Evolutionary conservation across 2,329 filamentous ascomycete species (phyloP).

Genomic region (Neofusicoccum sp.): DNA sequence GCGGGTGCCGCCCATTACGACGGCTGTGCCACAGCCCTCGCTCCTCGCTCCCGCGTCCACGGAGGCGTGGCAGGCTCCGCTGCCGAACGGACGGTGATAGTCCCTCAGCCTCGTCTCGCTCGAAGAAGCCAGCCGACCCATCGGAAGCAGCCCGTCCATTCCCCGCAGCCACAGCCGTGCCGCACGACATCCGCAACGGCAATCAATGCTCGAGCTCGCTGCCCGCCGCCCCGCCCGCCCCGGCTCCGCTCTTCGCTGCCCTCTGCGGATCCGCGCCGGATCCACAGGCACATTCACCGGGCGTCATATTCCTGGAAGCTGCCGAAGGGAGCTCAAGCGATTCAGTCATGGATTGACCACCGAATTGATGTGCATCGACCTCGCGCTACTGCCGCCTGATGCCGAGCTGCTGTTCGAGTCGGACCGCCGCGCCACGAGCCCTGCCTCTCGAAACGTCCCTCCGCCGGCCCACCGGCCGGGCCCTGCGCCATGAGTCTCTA

Average conservation of each 20-base stretch:
- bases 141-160: background rate
- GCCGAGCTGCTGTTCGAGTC: conserved; percentile 6
- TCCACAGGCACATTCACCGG: background rate
- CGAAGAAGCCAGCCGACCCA: background rate
- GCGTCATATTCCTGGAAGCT: background rate
- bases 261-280: background rate
- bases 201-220: background rate
- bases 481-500: conserved; percentile 18
- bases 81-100: background rate
- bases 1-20: background rate
- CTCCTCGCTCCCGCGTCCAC: background rate
- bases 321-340: background rate
- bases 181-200: background rate
- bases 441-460: background rate
- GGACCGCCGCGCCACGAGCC: background rate
- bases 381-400: conserved; percentile 8
- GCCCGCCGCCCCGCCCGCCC: background rate
- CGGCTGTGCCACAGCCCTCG: background rate
- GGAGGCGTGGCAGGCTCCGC: background rate
- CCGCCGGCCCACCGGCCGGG: background rate
- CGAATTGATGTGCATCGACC: conserved; percentile 21
- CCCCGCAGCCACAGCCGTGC: background rate
- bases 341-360: conserved; percentile 19
- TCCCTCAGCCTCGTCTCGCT: background rate
- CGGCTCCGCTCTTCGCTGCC: background rate